A percentile compares a stretch with the other conserved stretches of the same genome.
Evolutionary conservation across 2,329 filamentous ascomycete genomes (phyloP).

Genomic region (Aureobasidium sp.): DNA sequence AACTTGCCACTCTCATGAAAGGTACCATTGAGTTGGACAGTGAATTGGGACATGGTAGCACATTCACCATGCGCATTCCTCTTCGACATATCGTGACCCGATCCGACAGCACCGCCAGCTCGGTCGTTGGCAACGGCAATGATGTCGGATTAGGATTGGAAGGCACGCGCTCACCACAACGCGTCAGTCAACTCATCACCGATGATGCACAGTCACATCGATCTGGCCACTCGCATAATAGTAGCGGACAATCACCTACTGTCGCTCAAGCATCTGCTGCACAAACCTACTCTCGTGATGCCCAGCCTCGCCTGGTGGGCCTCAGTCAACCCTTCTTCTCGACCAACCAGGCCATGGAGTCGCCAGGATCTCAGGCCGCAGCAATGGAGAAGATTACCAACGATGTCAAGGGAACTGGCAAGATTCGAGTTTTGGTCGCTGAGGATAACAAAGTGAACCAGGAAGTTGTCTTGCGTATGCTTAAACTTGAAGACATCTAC

Average conservation of each 20-base stretch:
- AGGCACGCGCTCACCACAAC: constrained; percentile 18
- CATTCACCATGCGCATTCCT: constrained; percentile 77
- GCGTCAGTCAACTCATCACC: constrained; percentile 16
- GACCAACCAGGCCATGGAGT: constrained; percentile 40
- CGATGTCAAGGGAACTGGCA: constrained; percentile 51
- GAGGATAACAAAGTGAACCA: constrained; percentile 66
- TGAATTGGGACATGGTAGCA: constrained; percentile 65
- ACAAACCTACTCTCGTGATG: constrained; percentile 46
- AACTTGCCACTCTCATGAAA: constrained; percentile 76
- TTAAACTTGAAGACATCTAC: constrained; percentile 72
- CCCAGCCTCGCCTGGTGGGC: constrained; percentile 72
- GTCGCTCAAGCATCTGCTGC: constrained; percentile 21
- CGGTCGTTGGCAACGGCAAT: constrained; percentile 27
- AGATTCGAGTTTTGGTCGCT: constrained; percentile 75
- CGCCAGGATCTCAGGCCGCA: constrained; percentile 55
- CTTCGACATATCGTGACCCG: constrained; percentile 67
- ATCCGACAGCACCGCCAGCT: constrained; percentile 46
- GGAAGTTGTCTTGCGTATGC: constrained; percentile 55
- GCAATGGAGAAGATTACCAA: constrained; percentile 60
- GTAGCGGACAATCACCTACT: constrained; percentile 20
- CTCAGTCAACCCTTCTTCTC: constrained; percentile 77
- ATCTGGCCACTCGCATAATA: constrained; percentile 13
- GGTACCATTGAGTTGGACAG: constrained; percentile 68
- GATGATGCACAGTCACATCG: constrained; percentile 14
- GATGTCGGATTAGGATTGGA: constrained; percentile 22